Evolutionary conservation across 1,284 basidiomycete species (phyloP).

Genomic region (Megacollybia platyphylla): DNA sequence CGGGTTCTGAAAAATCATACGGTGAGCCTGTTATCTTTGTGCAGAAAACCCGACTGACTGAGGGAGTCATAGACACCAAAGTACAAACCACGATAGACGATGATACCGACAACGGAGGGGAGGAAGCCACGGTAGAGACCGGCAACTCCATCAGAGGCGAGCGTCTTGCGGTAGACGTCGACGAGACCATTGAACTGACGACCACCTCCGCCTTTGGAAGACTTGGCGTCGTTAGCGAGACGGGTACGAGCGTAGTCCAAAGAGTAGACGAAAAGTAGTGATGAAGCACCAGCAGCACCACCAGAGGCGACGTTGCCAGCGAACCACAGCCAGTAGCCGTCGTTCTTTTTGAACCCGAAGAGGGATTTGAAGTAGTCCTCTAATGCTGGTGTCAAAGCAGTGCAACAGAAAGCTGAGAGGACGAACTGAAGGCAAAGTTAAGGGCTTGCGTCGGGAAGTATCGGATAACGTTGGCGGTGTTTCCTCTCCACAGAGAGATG

Average conservation of each 20-base stretch:
- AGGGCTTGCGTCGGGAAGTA: conserved; percentile 96
- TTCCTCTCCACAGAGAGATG: conserved; percentile 87
- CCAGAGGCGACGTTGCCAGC: conserved; percentile 32
- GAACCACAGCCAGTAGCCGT: conserved; percentile 43
- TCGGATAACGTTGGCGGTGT: conserved; percentile 96
- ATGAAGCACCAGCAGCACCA: conserved; percentile 33
- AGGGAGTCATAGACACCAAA: conserved; percentile 92
- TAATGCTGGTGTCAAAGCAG: not conserved
- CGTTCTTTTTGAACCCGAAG: conserved; percentile 39
- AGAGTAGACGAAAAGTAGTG: conserved; percentile 44
- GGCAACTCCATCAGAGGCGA: conserved; percentile 78
- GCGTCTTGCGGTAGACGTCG: conserved; percentile 90
- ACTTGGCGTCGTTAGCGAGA: conserved; percentile 40
- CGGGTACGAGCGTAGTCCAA: conserved; percentile 52
- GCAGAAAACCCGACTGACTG: conserved; percentile 35
- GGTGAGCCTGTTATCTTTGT: conserved; percentile 32
- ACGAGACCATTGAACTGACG: conserved; percentile 94
- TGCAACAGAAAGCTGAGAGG: not conserved
- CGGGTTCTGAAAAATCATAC: conserved; percentile 21
- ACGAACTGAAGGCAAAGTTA: conserved; percentile 86
- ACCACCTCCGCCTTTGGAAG: conserved; percentile 53
- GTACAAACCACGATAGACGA: conserved; percentile 94
- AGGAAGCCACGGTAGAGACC: conserved; percentile 94
- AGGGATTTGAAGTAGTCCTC: conserved; percentile 33
- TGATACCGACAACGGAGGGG: conserved; percentile 89